Evolutionary conservation across 441 rosid genomes (phyloP).

Genomic region (Arabidopsis hybrid): DNA sequence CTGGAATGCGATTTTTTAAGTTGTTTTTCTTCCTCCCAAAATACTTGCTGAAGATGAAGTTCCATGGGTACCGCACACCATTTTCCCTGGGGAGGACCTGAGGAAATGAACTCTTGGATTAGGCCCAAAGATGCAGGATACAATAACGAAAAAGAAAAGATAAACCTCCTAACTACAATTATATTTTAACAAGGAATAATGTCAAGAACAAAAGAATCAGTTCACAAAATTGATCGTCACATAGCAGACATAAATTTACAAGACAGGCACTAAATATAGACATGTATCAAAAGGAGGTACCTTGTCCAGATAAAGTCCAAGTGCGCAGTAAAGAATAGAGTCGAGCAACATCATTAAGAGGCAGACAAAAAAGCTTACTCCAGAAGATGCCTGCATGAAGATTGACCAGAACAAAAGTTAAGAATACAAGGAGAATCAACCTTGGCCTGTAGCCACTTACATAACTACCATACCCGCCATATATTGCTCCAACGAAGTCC

Average conservation of each 20-base stretch:
- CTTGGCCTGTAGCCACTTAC: conserved; percentile 25
- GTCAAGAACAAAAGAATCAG: conserved; percentile 15
- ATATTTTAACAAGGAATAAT: conserved; percentile 12
- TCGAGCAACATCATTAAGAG: conserved; percentile 94
- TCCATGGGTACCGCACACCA: conserved; percentile 82
- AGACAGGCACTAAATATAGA: conserved; percentile 23
- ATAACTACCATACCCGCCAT: conserved; percentile 76
- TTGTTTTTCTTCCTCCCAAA: conserved; percentile 64
- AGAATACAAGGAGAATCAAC: conserved; percentile 31
- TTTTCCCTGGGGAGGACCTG: conserved; percentile 87
- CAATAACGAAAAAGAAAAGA: conserved; percentile 12
- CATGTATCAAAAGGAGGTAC: conserved; percentile 51
- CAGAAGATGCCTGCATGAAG: conserved; percentile 86
- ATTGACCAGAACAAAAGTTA: conserved; percentile 41
- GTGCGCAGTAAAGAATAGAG: conserved; percentile 70
- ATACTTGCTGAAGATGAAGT: conserved; percentile 73
- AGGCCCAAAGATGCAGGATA: conserved; percentile 22
- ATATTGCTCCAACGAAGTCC: conserved; percentile 99
- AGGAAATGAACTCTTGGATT: conserved; percentile 36
- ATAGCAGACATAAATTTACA: conserved; percentile 14
- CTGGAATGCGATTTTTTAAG: conserved; percentile 42
- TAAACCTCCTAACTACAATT: neutral
- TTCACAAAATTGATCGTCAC: conserved; percentile 23
- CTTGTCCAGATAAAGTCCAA: conserved; percentile 97
- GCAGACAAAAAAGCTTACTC: conserved; percentile 95